Percentiles rank a stretch among this genome's conserved stretches.
Conservation (phyloP, 106 monocot genomes). For the Iris macrosiphon region DNA sequence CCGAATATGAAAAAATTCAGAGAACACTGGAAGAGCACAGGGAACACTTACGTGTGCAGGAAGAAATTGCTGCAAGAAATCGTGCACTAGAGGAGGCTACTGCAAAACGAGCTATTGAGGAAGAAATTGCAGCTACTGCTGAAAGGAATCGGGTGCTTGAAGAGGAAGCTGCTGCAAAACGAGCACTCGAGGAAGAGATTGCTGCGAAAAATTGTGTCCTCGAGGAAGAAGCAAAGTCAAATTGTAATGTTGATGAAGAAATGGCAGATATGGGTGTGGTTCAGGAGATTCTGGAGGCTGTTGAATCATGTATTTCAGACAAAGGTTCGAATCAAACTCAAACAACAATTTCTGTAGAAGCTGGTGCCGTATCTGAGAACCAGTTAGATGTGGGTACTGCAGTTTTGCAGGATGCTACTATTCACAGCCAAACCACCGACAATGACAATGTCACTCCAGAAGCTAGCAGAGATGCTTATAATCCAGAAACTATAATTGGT, state of each 20-base stretch:
- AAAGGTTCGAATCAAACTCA: not conserved
- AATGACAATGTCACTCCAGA: not conserved
- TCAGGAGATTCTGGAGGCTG: not conserved
- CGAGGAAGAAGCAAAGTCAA: too few relatives aligned
- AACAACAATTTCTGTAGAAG: not conserved
- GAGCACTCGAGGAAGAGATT: conserved; percentile 5
- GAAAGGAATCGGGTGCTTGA: conserved; percentile 9
- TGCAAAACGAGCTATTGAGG: conserved; percentile 18
- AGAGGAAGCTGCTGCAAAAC: conserved; percentile 19
- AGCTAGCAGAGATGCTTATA: not conserved
- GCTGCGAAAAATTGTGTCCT: conserved; percentile 10
- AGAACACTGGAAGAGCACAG: conserved; percentile 46
- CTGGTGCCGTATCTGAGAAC: not conserved
- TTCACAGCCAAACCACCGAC: not conserved
- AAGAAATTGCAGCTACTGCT: conserved; percentile 21
- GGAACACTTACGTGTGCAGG: conserved; percentile 32
- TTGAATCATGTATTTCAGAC: not conserved
- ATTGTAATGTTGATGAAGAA: conserved; percentile 8
- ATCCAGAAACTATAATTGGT: not conserved
- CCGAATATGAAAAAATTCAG: conserved; percentile 44
- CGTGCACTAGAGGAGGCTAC: conserved; percentile 31
- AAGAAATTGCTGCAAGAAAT: conserved; percentile 49
- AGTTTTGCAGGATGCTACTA: not conserved
- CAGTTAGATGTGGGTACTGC: not conserved
- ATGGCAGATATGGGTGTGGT: not conserved